phyloP scores from a whole-genome alignment of 805 yeast species.

The Kodamaea neixiangensis region DNA sequence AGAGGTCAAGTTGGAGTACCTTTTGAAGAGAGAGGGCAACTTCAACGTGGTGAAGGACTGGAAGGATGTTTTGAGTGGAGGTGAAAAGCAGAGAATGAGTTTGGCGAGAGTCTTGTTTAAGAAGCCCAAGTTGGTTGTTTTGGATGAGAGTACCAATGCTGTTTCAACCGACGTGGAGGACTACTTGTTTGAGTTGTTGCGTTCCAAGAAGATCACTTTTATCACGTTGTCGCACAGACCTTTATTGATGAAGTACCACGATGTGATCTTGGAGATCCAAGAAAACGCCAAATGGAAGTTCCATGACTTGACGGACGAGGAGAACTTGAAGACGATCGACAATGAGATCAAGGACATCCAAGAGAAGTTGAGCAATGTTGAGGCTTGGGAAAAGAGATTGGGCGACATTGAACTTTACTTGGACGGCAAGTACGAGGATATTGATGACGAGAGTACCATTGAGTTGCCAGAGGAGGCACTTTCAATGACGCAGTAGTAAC shows the following conservation, averaged over 20 bases:
- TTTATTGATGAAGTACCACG: constrained; percentile 81
- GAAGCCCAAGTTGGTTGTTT: constrained; percentile 75
- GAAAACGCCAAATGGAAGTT: constrained; percentile 44
- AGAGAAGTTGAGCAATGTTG: constrained; percentile 58
- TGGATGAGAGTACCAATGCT: constrained; percentile 95
- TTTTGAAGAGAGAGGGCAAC: constrained; percentile 65
- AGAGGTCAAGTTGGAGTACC: constrained; percentile 79
- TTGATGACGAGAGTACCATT: constrained; percentile 11
- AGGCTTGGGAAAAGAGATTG: constrained; percentile 60
- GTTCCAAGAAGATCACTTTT: constrained; percentile 67
- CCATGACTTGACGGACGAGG: constrained; percentile 65
- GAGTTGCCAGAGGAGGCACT: constrained; percentile 8
- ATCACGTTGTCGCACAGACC: constrained; percentile 86
- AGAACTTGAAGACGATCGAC: constrained; percentile 67
- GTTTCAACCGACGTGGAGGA: constrained; percentile 90
- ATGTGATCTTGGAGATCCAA: constrained; percentile 67
- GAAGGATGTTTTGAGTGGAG: constrained; percentile 95
- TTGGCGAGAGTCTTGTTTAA: constrained; percentile 85
- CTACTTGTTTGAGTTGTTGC: constrained; percentile 73
- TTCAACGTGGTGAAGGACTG: constrained; percentile 65
- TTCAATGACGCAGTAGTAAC: not conserved
- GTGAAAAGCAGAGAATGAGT: constrained; percentile 88
- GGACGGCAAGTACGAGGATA: constrained; percentile 41
- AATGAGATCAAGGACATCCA: constrained; percentile 72
- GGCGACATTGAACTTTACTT: constrained; percentile 54